A percentile compares a stretch with the other conserved stretches of the same genome.
Evolutionary conservation across 1,139 yeast species (phyloP).

Genomic region (Pichia kudriavzevii): DNA sequence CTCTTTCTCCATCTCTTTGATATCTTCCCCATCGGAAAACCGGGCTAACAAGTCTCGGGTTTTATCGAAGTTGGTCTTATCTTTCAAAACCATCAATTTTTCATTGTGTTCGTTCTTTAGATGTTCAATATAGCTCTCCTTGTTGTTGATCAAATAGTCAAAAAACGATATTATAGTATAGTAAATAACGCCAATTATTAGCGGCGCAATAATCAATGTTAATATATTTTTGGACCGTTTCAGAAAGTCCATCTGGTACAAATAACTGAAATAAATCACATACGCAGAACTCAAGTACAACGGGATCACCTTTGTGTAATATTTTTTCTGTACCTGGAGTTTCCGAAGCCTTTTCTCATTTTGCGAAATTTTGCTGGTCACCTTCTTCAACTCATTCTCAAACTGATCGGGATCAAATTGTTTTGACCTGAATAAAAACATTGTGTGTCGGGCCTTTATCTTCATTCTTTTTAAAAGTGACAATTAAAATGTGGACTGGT

Average conservation of each 20-base stretch:
- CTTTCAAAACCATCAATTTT: conserved; percentile 70
- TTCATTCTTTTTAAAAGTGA: not conserved
- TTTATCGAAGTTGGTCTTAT: conserved; percentile 67
- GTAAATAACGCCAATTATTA: conserved; percentile 24
- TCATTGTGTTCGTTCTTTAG: conserved; percentile 47
- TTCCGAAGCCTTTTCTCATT: conserved; percentile 31
- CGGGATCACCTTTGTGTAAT: conserved; percentile 17
- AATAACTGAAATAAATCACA: conserved; percentile 26
- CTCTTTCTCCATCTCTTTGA: conserved; percentile 25
- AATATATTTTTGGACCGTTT: conserved; percentile 3
- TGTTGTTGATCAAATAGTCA: conserved; percentile 22
- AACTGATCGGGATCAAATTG: conserved; percentile 42
- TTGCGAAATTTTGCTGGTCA: conserved; percentile 34
- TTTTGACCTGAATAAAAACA: conserved; percentile 22
- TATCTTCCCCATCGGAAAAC: conserved; percentile 42
- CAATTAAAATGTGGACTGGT: too few species aligned
- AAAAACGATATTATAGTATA: conserved; percentile 26
- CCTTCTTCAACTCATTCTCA: conserved; percentile 42
- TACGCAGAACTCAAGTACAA: conserved; percentile 32
- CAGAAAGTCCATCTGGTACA: conserved; percentile 16
- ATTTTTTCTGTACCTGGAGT: conserved; percentile 21
- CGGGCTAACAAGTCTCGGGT: conserved; percentile 67
- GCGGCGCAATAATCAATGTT: conserved; percentile 30
- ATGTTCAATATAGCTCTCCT: conserved; percentile 27
- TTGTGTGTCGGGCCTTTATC: not conserved